phyloP scores from a whole-genome alignment of 2,329 filamentous ascomycete genomes.

The Aspergillus pseudoterreus region DNA sequence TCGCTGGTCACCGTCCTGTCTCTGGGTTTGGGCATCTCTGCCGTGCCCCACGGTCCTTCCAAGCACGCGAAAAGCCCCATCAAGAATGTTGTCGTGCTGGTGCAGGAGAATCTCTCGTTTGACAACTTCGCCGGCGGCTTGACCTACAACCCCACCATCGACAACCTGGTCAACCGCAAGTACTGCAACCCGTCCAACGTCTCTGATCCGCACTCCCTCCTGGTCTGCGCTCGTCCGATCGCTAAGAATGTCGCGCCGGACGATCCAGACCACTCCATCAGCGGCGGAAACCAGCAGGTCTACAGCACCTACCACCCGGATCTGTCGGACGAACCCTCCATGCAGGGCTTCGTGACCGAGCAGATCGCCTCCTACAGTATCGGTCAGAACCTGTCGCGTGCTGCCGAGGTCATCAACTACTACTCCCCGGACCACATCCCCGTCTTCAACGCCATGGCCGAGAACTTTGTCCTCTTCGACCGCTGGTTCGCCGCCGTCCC shows the following conservation, averaged over 20 bases:
- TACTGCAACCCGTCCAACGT: conserved; percentile 42
- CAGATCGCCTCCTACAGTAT: conserved; percentile 36
- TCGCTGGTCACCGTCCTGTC: conserved; percentile 10
- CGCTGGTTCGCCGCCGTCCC: conserved; percentile 42
- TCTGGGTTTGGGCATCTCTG: conserved; percentile 10
- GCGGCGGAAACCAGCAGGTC: conserved; percentile 42
- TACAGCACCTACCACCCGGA: conserved; percentile 37
- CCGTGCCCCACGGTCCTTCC: conserved; percentile 3
- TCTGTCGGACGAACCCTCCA: conserved; percentile 22
- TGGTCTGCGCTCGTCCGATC: conserved; percentile 35
- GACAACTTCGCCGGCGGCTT: conserved; percentile 43
- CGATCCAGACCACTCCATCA: conserved; percentile 44
- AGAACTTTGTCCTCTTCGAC: conserved; percentile 46
- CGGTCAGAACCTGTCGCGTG: conserved; percentile 31
- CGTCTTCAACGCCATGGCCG: conserved; percentile 38
- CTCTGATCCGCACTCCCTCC: conserved; percentile 18
- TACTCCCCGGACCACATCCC: conserved; percentile 41
- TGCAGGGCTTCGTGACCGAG: conserved; percentile 43
- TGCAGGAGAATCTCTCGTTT: conserved; percentile 42
- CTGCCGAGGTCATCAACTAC: conserved; percentile 44
- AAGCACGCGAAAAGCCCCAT: conserved; percentile 29
- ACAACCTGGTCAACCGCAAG: conserved; percentile 26
- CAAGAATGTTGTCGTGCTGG: conserved; percentile 48
- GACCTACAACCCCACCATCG: conserved; percentile 33
- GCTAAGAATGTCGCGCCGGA: conserved; percentile 39